These are phyloP conservation scores for Coemansia sp. DNA, from an alignment of 192 early-diverging fungal genomes.

Conservation along the genomic window DNA sequence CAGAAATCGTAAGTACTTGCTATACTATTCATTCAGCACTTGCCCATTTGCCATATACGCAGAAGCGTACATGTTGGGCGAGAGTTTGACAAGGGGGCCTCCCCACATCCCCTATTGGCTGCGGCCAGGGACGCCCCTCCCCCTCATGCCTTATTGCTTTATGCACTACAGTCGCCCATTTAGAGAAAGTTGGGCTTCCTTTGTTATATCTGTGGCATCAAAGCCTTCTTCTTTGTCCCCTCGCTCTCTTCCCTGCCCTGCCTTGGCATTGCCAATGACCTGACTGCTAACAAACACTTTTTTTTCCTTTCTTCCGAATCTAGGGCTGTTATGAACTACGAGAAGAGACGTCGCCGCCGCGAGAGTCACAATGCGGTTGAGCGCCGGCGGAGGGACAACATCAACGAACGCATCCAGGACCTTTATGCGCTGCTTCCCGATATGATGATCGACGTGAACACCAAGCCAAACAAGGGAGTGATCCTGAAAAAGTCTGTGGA, in stretches of 20 bases:
- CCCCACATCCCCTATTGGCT: constrained; percentile 5
- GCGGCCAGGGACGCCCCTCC: neutral
- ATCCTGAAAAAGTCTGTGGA: constrained; percentile 94
- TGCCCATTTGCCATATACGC: constrained; percentile 2
- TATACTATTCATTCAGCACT: constrained; percentile 28
- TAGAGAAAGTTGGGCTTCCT: constrained; percentile 28
- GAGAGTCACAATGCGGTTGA: constrained; percentile 99
- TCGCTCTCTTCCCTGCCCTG: constrained; percentile 12
- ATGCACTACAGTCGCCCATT: constrained; percentile 22
- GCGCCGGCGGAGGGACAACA: constrained; percentile 92
- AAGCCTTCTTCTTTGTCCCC: constrained; percentile 7
- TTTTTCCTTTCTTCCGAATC: neutral
- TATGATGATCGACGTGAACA: constrained; percentile 68
- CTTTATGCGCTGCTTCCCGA: constrained; percentile 85
- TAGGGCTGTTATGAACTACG: constrained; percentile 58
- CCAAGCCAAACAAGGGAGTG: constrained; percentile 96
- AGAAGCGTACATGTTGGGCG: constrained; percentile 1
- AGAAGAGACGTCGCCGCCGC: constrained; percentile 89
- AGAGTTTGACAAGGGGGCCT: constrained; percentile 3
- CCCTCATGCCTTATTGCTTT: constrained; percentile 37
- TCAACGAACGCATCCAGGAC: constrained; percentile 98
- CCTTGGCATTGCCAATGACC: constrained; percentile 43
- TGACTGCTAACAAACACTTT: neutral
- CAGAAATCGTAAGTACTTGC: constrained; percentile 51
- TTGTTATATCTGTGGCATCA: neutral